Conservation (phyloP, 2,329 filamentous ascomycete genomes). For the Arthrocladium fulminans region DNA sequence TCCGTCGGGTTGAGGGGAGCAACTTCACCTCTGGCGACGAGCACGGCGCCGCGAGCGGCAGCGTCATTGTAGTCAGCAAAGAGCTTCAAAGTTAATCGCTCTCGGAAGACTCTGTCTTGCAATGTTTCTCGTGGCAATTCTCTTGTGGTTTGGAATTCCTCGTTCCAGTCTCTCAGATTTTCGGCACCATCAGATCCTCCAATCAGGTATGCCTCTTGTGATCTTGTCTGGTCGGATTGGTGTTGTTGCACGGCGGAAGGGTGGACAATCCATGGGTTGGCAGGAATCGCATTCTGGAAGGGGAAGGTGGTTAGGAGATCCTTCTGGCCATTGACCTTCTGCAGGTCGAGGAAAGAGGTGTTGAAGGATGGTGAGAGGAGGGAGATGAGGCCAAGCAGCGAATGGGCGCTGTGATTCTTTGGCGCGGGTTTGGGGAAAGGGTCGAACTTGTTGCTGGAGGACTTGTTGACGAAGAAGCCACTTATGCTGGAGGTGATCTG, state of each 20-base stretch:
- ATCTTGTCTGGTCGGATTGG: slow-evolving; percentile 72
- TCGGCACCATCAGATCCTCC: slow-evolving; percentile 89
- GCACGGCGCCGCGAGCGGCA: slow-evolving; percentile 78
- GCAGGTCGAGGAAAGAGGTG: slow-evolving; percentile 63
- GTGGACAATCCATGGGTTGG: slow-evolving; percentile 81
- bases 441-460: slow-evolving; percentile 89
- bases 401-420: slow-evolving; percentile 74
- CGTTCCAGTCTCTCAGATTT: slow-evolving; percentile 94
- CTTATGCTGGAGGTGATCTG: slow-evolving; percentile 90
- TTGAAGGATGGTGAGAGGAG: slow-evolving; percentile 77
- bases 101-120: slow-evolving; percentile 91
- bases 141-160: slow-evolving; percentile 94
- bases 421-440: slow-evolving; percentile 70
- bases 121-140: slow-evolving; percentile 90
- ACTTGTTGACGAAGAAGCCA: slow-evolving; percentile 96
- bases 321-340: slow-evolving; percentile 74
- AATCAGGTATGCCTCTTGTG: slow-evolving; percentile 86
- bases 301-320: slow-evolving; percentile 90
- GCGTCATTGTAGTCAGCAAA: slow-evolving; percentile 98
- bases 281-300: slow-evolving; percentile 87
- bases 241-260: slow-evolving; percentile 57
- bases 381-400: slow-evolving; percentile 69
- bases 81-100: slow-evolving; percentile 86
- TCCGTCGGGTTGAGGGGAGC: slow-evolving; percentile 92
- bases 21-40: slow-evolving; percentile 88